These are phyloP conservation scores for Trametes coccinea DNA, from an alignment of 768 basidiomycete species.

Conservation along the genomic window DNA sequence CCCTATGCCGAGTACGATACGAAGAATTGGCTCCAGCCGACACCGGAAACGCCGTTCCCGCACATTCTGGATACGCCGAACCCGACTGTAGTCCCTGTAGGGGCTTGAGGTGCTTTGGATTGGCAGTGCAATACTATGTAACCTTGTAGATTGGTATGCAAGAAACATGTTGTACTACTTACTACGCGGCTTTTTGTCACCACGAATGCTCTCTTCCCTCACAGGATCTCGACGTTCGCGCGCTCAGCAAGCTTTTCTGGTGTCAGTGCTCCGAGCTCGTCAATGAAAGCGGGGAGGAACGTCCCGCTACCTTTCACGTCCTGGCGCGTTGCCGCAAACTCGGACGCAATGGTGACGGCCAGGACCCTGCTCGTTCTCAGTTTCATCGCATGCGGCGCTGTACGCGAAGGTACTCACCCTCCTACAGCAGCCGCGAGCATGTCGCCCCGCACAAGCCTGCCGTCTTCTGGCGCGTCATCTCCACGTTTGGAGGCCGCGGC, in stretches of 20 bases:
- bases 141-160: too few species aligned
- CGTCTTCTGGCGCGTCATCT: constrained; percentile 31
- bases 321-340: constrained; percentile 50
- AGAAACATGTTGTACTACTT: background rate
- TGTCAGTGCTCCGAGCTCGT: constrained; percentile 53
- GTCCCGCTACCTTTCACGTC: constrained; percentile 65
- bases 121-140: background rate
- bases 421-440: constrained; percentile 75
- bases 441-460: constrained; percentile 66
- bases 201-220: background rate
- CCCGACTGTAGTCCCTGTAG: constrained; percentile 20
- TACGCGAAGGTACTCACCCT: constrained; percentile 52
- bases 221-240: constrained; percentile 30
- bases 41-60: constrained; percentile 78
- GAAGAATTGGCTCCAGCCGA: constrained; percentile 96
- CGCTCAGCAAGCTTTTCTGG: constrained; percentile 35
- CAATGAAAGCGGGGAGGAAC: constrained; percentile 65
- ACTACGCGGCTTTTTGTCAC: background rate
- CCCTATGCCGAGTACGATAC: constrained; percentile 75
- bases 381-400: background rate
- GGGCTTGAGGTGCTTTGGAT: constrained; percentile 5
- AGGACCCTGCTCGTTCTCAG: constrained; percentile 42
- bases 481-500: constrained; percentile 32
- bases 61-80: constrained; percentile 46
- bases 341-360: constrained; percentile 60